These are phyloP conservation scores for Panaeolus cyanescens DNA, from an alignment of 768 basidiomycete species.

Conservation along the genomic window DNA sequence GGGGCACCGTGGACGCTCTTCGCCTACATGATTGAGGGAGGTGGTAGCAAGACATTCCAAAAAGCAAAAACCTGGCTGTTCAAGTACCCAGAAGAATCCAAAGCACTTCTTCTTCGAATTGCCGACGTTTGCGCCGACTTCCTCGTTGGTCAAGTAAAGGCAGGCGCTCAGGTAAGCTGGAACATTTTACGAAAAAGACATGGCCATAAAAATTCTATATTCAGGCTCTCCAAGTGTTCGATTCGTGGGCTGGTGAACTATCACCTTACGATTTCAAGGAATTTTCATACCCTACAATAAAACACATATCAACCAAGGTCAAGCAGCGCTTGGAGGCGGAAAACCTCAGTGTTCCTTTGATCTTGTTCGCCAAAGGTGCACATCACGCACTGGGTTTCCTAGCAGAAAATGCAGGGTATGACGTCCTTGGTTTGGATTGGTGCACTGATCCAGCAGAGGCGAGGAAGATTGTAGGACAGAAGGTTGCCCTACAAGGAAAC, in stretches of 20 bases:
- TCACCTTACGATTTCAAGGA: constrained; percentile 82
- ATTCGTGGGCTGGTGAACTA: constrained; percentile 94
- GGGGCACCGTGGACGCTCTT: constrained; percentile 99
- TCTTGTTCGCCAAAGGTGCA: constrained; percentile 94
- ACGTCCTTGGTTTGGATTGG: constrained; percentile 93
- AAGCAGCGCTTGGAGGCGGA: constrained; percentile 55
- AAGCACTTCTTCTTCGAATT: constrained; percentile 72
- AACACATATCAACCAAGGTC: constrained; percentile 72
- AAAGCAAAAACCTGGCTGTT: constrained; percentile 96
- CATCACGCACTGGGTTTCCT: constrained; percentile 67
- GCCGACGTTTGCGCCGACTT: constrained; percentile 91
- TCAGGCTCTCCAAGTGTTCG: constrained; percentile 94
- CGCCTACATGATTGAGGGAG: constrained; percentile 98
- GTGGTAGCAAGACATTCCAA: constrained; percentile 86
- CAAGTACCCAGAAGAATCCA: constrained; percentile 83
- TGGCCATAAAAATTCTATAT: background rate
- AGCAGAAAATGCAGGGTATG: constrained; percentile 72
- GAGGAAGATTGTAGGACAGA: constrained; percentile 57
- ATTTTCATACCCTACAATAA: constrained; percentile 83
- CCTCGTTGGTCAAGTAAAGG: constrained; percentile 89
- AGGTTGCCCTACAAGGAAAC: constrained; percentile 87
- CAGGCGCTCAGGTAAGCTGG: constrained; percentile 86
- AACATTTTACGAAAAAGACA: background rate
- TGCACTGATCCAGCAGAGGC: constrained; percentile 77
- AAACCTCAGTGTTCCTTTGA: constrained; percentile 75